Conservation (phyloP, 2,329 filamentous ascomycete species). For the Mycosphaerella sp. region DNA sequence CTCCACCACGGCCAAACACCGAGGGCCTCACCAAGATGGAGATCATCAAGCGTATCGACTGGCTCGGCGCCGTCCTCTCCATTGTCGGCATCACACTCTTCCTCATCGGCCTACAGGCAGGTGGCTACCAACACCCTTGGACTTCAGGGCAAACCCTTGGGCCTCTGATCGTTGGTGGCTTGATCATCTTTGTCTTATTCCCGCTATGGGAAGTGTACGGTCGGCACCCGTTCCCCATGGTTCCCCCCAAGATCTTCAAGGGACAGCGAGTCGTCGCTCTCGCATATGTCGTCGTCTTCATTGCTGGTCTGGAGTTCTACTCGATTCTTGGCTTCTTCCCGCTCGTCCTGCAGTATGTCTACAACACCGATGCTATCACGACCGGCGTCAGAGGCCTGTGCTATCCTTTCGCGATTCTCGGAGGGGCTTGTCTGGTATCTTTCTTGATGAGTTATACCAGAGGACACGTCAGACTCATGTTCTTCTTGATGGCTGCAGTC, state of each 20-base stretch:
- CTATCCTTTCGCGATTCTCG: slow-evolving; percentile 56
- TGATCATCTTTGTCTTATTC: slow-evolving; percentile 27
- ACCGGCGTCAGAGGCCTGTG: slow-evolving; percentile 59
- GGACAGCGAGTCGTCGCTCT: slow-evolving; percentile 31
- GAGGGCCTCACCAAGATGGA: slow-evolving; percentile 37
- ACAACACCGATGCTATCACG: slow-evolving; percentile 56
- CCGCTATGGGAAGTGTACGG: slow-evolving; percentile 27
- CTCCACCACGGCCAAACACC: slow-evolving; percentile 42
- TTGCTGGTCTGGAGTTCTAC: slow-evolving; percentile 35
- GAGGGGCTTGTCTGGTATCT: slow-evolving; percentile 54
- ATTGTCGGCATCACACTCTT: slow-evolving; percentile 47
- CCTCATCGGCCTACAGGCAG: slow-evolving; percentile 38
- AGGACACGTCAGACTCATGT: slow-evolving; percentile 54
- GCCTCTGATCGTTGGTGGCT: slow-evolving; percentile 27
- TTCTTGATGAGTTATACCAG: slow-evolving; percentile 51
- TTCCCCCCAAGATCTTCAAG: slow-evolving; percentile 27
- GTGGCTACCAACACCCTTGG: slow-evolving; percentile 24
- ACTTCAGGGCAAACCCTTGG: slow-evolving; percentile 25
- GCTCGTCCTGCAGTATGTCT: slow-evolving; percentile 57
- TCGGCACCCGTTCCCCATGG: slow-evolving; percentile 28
- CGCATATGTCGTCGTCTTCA: slow-evolving; percentile 34
- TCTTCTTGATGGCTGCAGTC: slow-evolving; percentile 53
- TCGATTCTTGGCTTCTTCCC: slow-evolving; percentile 53
- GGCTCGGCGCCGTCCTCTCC: slow-evolving; percentile 46
- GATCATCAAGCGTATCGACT: slow-evolving; percentile 45